These are phyloP conservation scores for Serendipita sp. DNA, from an alignment of 768 basidiomycete species.

Conservation along the genomic window DNA sequence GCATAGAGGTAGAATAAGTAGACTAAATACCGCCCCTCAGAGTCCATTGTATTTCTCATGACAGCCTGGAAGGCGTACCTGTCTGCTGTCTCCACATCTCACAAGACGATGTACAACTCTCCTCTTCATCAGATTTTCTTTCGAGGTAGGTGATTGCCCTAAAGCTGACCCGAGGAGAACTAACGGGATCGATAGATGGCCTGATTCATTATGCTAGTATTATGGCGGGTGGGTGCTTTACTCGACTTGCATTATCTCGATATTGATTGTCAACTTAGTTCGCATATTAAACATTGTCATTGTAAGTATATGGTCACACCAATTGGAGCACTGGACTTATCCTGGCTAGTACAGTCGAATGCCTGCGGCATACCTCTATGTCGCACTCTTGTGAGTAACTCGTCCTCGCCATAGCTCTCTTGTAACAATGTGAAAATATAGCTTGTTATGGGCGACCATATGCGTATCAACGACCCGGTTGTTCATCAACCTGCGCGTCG, in stretches of 20 bases:
- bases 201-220: background rate
- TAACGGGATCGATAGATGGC: background rate
- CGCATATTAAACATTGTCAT: conserved; percentile 2
- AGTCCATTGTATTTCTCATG: conserved; percentile 1
- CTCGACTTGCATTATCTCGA: background rate
- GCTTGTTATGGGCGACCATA: conserved; percentile 2
- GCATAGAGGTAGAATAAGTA: background rate
- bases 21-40: background rate
- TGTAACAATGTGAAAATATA: background rate
- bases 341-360: background rate
- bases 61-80: background rate
- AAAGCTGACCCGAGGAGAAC: background rate
- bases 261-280: background rate
- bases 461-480: background rate
- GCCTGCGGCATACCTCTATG: background rate
- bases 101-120: background rate
- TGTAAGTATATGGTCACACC: background rate
- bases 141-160: background rate
- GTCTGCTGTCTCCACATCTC: background rate
- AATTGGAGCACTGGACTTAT: background rate
- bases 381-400: background rate
- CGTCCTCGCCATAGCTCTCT: background rate
- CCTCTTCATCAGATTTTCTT: conserved; percentile 5
- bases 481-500: background rate
- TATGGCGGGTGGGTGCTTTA: background rate